Evolutionary conservation across 345 rosid species (phyloP).

Genomic region (Alliaria petiolata): DNA sequence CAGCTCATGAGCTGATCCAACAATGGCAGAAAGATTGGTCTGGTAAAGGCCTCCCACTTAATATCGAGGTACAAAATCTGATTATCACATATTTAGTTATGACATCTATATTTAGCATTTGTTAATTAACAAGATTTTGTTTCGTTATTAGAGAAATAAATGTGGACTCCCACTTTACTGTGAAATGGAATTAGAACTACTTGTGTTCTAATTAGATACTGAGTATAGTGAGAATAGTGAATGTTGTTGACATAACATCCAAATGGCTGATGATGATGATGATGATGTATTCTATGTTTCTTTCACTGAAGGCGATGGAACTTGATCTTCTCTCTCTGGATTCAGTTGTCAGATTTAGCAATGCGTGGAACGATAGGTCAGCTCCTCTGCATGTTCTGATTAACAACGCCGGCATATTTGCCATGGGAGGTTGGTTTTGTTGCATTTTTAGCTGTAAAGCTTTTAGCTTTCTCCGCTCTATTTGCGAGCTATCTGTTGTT

Average conservation of each 20-base stretch:
- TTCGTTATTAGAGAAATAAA: neutral
- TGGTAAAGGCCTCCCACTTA: conserved; percentile 65
- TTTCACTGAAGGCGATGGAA: conserved; percentile 68
- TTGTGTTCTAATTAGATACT: neutral
- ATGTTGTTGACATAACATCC: neutral
- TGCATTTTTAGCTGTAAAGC: neutral
- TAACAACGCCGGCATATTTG: conserved; percentile 89
- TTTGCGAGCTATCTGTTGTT: neutral
- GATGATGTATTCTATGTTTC: neutral
- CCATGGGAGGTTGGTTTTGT: conserved; percentile 73
- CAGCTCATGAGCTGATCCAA: conserved; percentile 65
- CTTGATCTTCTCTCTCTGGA: conserved; percentile 91
- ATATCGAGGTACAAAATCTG: conserved; percentile 50
- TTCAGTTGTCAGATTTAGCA: conserved; percentile 67
- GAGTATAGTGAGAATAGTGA: neutral
- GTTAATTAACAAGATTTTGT: neutral
- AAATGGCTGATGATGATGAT: conserved; percentile 16
- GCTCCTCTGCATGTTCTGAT: conserved; percentile 78
- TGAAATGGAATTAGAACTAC: too few relatives aligned
- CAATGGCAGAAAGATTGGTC: conserved; percentile 76
- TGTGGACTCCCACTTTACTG: too few relatives aligned
- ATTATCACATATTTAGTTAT: neutral
- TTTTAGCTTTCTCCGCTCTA: neutral
- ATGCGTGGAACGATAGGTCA: conserved; percentile 60
- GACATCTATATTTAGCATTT: neutral